Conservation (phyloP, 1,284 basidiomycete genomes). For the Trichosporon inkin region DNA sequence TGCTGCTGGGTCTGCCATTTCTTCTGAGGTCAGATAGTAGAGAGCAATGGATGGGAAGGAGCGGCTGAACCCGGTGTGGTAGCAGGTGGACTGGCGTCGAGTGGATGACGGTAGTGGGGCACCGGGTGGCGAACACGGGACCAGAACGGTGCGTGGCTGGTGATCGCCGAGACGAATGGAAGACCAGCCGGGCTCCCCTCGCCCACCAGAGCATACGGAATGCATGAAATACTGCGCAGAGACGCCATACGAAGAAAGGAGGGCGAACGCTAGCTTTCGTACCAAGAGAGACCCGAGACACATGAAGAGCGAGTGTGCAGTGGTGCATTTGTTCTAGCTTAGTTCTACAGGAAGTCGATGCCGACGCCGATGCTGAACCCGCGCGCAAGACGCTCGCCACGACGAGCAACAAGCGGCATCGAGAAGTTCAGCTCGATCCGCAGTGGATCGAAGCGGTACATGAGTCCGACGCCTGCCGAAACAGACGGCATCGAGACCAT, state of each 20-base stretch:
- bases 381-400: conserved; percentile 69
- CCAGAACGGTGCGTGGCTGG: conserved; percentile 2
- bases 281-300: too few relatives aligned
- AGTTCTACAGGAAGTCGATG: conserved; percentile 61
- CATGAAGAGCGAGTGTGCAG: background rate
- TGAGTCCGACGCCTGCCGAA: conserved; percentile 81
- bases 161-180: too few relatives aligned
- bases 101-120: conserved; percentile 4
- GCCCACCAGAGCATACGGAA: too few relatives aligned
- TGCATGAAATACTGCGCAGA: background rate
- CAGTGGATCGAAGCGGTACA: conserved; percentile 61
- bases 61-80: background rate
- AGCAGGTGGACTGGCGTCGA: background rate
- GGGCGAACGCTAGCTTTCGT: too few relatives aligned
- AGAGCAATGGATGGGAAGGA: background rate
- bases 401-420: conserved; percentile 73
- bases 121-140: conserved; percentile 2
- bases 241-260: too few relatives aligned
- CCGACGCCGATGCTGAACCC: conserved; percentile 92
- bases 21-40: conserved; percentile 1
- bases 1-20: conserved; percentile 1
- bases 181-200: background rate
- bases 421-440: conserved; percentile 84
- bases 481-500: conserved; percentile 53
- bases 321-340: conserved; percentile 12